phyloP scores from a whole-genome alignment of 164 flowering plant genomes.

The Dillenia turbinata region DNA sequence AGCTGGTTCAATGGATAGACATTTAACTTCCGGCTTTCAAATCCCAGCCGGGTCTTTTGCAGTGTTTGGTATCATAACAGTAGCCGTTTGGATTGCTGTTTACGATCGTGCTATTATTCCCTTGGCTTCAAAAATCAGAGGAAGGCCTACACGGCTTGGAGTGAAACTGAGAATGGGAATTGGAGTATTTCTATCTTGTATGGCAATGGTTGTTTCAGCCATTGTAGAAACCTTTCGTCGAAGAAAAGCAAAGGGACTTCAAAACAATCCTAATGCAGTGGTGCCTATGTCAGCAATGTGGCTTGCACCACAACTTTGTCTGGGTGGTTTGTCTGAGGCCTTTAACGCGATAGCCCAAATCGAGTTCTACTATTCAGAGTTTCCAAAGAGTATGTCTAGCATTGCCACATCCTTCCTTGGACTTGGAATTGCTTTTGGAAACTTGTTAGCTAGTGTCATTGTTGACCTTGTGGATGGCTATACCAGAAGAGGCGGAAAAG shows the following conservation, averaged over 20 bases:
- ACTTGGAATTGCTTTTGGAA: constrained; percentile 64
- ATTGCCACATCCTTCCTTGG: constrained; percentile 50
- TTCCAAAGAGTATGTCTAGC: constrained; percentile 80
- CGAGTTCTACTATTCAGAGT: constrained; percentile 71
- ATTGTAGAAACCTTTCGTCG: constrained; percentile 41
- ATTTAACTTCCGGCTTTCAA: constrained; percentile 32
- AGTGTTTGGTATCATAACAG: constrained; percentile 22
- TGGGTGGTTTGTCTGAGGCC: constrained; percentile 73
- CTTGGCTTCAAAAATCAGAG: constrained; percentile 21
- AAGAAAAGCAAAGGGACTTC: constrained; percentile 40
- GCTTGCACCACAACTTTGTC: constrained; percentile 61
- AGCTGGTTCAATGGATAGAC: constrained; percentile 56
- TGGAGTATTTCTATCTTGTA: constrained; percentile 30
- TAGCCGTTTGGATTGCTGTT: constrained; percentile 37
- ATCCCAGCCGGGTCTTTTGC: constrained; percentile 57
- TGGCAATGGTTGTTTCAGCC: constrained; percentile 23
- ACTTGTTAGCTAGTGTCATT: constrained; percentile 44
- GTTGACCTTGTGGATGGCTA: constrained; percentile 34
- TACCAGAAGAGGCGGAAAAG: constrained; percentile 40
- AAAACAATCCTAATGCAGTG: constrained; percentile 24
- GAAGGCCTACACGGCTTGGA: constrained; percentile 21
- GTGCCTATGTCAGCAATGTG: constrained; percentile 74
- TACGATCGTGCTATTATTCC: constrained; percentile 48
- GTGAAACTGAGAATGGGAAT: constrained; percentile 43
- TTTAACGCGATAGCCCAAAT: constrained; percentile 67